Evolutionary conservation across 768 basidiomycete genomes (phyloP).

Genomic region (Lentinus tigrinus): DNA sequence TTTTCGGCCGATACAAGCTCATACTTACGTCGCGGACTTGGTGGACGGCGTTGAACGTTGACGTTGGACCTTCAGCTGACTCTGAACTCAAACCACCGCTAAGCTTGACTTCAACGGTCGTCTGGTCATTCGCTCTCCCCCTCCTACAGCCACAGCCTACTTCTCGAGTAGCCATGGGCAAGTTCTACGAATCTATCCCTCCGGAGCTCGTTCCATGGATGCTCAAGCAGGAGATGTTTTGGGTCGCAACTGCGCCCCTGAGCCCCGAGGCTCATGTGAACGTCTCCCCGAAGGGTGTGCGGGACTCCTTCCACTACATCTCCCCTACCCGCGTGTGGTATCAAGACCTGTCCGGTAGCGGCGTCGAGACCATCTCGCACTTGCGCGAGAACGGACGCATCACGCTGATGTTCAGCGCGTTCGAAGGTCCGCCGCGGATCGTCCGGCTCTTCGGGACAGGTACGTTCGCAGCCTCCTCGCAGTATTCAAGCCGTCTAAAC

Average conservation of each 20-base stretch:
- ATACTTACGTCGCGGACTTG: too few species aligned
- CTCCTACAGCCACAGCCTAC: too few species aligned
- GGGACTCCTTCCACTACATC: constrained; percentile 60
- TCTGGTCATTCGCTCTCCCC: too few species aligned
- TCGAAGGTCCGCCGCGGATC: constrained; percentile 59
- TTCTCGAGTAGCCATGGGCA: constrained; percentile 50
- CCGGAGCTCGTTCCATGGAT: constrained; percentile 56
- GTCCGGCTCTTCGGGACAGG: constrained; percentile 61
- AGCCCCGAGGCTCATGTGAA: constrained; percentile 59
- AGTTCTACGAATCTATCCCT: constrained; percentile 57
- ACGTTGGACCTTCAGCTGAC: too few species aligned
- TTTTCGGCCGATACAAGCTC: neutral
- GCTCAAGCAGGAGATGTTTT: constrained; percentile 62
- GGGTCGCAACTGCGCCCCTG: constrained; percentile 69
- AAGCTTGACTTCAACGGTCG: too few species aligned
- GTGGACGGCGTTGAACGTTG: too few species aligned
- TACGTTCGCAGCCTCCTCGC: constrained; percentile 20
- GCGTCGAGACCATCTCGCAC: constrained; percentile 61
- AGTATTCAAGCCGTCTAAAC: neutral
- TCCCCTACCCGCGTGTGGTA: constrained; percentile 63
- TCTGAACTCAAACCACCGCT: too few species aligned
- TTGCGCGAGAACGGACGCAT: constrained; percentile 63
- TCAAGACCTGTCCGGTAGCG: constrained; percentile 70
- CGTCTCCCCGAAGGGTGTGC: constrained; percentile 63
- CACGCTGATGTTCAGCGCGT: constrained; percentile 60